Evolutionary conservation across 163 green algal species (phyloP), one percentile per base, ranked within the genome.

Genomic region (Scenedesmus sp.): DNA sequence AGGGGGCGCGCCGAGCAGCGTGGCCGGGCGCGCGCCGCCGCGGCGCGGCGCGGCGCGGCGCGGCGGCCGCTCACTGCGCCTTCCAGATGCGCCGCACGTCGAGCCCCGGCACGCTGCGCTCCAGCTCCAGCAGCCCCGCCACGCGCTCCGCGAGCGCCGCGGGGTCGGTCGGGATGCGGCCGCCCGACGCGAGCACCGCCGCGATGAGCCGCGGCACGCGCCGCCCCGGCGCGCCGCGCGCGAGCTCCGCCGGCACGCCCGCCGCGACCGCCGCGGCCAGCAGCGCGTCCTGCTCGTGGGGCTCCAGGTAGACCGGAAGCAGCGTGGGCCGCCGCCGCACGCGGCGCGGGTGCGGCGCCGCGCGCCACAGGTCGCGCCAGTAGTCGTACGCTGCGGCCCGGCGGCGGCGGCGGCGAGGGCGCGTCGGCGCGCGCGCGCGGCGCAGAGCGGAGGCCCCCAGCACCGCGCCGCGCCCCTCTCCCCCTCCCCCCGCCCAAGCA

Each of bases 231-330:
- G 42, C 31, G 0, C 67, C 67, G 10, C 54, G 18, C 18, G 60
- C 28, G 28, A 75, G 24, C 14, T 63, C 18, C 1, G 34, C 17
- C 17, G 34, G 67, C 50, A 76, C 33, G 6, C 48, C 67, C 39
- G 67, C 67, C 33, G 44, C 66, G 11, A 70, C 51, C 39, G 67
- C 67, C 22, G 67, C 67, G 39, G 42, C 67, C 67, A 76, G 22
- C 33, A 76, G 67, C 2, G 44, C 28, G 33, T 65, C 33, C 67
- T 77, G 54, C 69, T 77, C 69, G 13, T 77, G 34, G 15, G 36
- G 11, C 29, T 77, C 69, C 20, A 77, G 36, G 54, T 67, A 77
- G 36, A 77, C 54, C 0, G 69, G 69, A 4, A 77, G n/a, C 13
- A 20, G 64, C 13, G 24, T 53, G 22, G 67, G 67, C 9, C 13